Evolutionary conservation across 2,329 filamentous ascomycete genomes (phyloP).

Genomic region (Neospermospora avenae): DNA sequence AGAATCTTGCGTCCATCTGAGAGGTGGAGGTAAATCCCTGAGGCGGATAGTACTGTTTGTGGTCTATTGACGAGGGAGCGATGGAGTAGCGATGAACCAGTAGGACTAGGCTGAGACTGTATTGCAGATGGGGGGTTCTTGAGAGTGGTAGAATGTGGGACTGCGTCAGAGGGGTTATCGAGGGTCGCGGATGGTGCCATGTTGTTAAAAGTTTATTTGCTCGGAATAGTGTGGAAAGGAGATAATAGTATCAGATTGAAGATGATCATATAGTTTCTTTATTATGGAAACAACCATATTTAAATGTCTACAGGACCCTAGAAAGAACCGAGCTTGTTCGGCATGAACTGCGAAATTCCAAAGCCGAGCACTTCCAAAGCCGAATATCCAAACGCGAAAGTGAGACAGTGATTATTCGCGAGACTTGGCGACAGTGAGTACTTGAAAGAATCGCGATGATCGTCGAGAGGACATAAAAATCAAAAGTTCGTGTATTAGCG

Average conservation of each 20-base stretch:
- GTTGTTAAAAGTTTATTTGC: neutral
- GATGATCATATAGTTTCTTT: too few species aligned
- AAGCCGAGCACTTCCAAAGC: neutral
- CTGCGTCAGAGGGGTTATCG: neutral
- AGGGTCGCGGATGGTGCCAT: neutral
- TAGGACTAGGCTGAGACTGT: neutral
- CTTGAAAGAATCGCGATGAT: too few species aligned
- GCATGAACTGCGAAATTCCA: neutral
- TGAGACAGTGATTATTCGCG: too few species aligned
- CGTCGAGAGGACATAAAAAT: too few species aligned
- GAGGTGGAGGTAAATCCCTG: neutral
- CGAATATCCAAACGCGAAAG: neutral
- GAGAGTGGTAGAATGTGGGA: too few species aligned
- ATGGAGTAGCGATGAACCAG: neutral
- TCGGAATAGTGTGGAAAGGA: neutral
- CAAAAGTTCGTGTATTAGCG: too few species aligned
- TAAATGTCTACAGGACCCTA: neutral
- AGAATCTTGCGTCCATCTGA: slow-evolving; percentile 36
- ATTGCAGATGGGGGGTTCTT: neutral
- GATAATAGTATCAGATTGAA: neutral
- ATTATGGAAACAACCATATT: neutral
- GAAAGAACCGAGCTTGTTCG: neutral
- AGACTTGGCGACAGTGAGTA: too few species aligned
- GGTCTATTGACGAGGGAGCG: neutral
- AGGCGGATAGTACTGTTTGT: neutral